Percentiles rank a stretch among this genome's conserved stretches.
These are phyloP conservation scores for Skeletonema tropicum DNA, from an alignment of 108 stramenopile species.

Conservation along the genomic window DNA sequence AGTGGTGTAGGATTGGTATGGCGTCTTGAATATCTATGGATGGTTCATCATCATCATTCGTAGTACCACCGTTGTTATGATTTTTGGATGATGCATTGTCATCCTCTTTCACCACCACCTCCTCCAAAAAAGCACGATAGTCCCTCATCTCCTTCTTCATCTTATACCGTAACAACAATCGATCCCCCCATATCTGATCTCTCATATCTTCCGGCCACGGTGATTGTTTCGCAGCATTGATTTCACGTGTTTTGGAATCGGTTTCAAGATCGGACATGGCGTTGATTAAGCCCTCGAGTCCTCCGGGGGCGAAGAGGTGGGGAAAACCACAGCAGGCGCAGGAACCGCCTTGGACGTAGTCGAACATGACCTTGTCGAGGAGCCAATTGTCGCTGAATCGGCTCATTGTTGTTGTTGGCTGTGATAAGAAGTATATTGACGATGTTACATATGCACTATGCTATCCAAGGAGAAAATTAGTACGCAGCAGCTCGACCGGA, in stretches of 20 bases:
- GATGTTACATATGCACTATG: too few relatives aligned
- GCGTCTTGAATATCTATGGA: conserved; percentile 15
- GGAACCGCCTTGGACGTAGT: conserved; percentile 80
- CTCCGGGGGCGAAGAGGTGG: conserved; percentile 66
- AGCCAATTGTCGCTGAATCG: conserved; percentile 86
- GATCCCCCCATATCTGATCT: conserved; percentile 87
- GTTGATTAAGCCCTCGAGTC: conserved; percentile 70
- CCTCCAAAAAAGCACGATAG: conserved; percentile 67
- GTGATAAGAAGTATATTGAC: not conserved
- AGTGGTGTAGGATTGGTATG: conserved; percentile 45
- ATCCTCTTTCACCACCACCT: conserved; percentile 15
- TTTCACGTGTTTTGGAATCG: conserved; percentile 71
- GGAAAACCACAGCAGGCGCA: conserved; percentile 79
- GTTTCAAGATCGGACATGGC: conserved; percentile 86
- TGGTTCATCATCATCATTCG: conserved; percentile 15
- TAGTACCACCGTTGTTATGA: too few relatives aligned
- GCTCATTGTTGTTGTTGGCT: conserved; percentile 69
- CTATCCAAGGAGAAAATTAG: too few relatives aligned
- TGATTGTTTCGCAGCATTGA: conserved; percentile 54
- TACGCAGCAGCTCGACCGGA: too few relatives aligned
- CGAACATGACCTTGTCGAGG: conserved; percentile 83
- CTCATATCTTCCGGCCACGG: conserved; percentile 86
- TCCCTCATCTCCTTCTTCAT: conserved; percentile 78
- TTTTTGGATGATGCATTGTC: not conserved
- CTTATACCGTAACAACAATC: conserved; percentile 72